These are phyloP conservation scores for Saccharomycopsis malanga DNA, from an alignment of 805 yeast species.

Conservation along the genomic window DNA sequence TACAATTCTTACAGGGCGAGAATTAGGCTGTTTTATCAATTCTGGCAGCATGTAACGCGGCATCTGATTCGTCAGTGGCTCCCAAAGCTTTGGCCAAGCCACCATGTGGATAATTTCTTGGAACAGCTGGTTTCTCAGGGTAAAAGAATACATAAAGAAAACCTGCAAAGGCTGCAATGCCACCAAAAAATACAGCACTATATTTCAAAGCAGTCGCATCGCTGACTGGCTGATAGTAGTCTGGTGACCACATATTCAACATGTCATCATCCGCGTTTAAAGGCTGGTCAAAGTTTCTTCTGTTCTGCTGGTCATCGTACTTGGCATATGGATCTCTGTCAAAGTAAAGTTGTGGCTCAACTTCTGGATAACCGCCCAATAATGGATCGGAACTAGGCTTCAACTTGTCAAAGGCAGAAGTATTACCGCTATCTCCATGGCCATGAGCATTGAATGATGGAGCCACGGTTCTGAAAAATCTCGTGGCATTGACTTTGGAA, in stretches of 20 bases:
- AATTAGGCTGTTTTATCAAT: conserved; percentile 30
- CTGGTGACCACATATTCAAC: conserved; percentile 84
- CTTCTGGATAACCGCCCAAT: conserved; percentile 51
- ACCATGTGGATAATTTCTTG: conserved; percentile 65
- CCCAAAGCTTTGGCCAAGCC: conserved; percentile 76
- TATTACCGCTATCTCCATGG: neutral
- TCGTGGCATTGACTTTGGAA: neutral
- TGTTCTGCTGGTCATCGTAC: conserved; percentile 74
- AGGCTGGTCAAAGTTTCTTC: conserved; percentile 72
- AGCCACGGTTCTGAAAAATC: conserved; percentile 12
- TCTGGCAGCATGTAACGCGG: conserved; percentile 34
- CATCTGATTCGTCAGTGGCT: conserved; percentile 43
- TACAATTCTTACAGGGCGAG: no score
- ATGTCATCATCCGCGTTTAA: conserved; percentile 65
- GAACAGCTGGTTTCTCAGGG: conserved; percentile 68
- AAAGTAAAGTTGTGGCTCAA: conserved; percentile 54
- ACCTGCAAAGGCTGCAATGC: conserved; percentile 34
- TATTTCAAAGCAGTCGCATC: conserved; percentile 56
- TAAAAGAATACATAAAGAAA: conserved; percentile 44
- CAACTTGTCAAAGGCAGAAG: neutral
- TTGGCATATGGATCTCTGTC: conserved; percentile 61
- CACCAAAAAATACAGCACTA: conserved; percentile 48
- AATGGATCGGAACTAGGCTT: conserved; percentile 16
- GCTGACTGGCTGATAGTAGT: conserved; percentile 52
- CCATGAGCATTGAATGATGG: conserved; percentile 1